Percentiles rank a stretch among this genome's conserved stretches.
These are phyloP conservation scores for Pseudogymnoascus sp. DNA, from an alignment of 2,329 filamentous ascomycete species.

Conservation along the genomic window DNA sequence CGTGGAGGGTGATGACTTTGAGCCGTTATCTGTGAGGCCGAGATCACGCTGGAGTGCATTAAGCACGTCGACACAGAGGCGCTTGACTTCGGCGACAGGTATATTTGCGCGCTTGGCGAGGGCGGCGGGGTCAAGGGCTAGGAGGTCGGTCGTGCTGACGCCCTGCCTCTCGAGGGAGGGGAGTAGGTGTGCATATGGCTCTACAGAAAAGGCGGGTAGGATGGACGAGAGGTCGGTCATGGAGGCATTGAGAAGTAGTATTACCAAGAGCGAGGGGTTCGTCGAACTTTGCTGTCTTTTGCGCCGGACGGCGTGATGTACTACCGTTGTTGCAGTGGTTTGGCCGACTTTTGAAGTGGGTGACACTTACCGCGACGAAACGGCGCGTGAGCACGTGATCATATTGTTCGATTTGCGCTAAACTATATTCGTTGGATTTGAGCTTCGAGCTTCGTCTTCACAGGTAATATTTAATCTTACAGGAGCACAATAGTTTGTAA, in stretches of 20 bases:
- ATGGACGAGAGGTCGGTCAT: slow-evolving; percentile 85
- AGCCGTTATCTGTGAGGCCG: slow-evolving; percentile 11
- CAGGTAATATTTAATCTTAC: not conserved
- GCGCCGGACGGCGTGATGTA: not conserved
- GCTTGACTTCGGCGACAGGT: slow-evolving; percentile 72
- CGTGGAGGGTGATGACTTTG: slow-evolving; percentile 8
- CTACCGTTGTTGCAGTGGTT: not conserved
- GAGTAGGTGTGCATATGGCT: slow-evolving; percentile 66
- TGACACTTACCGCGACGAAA: not conserved
- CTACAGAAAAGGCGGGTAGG: slow-evolving; percentile 70
- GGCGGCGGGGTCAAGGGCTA: slow-evolving; percentile 75
- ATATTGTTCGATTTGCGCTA: not conserved
- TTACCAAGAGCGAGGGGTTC: not conserved
- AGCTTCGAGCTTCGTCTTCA: not conserved
- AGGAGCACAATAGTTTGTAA: not conserved
- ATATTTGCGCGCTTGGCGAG: slow-evolving; percentile 80
- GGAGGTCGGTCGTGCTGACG: slow-evolving; percentile 74
- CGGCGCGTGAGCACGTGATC: not conserved
- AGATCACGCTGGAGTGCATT: slow-evolving; percentile 57
- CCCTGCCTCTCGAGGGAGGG: slow-evolving; percentile 71
- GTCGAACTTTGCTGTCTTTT: slow-evolving; percentile 17
- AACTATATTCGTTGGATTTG: not conserved
- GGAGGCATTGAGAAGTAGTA: slow-evolving; percentile 27
- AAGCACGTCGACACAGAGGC: slow-evolving; percentile 61
- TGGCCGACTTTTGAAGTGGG: not conserved